Conservation (phyloP, 805 yeast genomes). For the Ogataea pilisensis region DNA sequence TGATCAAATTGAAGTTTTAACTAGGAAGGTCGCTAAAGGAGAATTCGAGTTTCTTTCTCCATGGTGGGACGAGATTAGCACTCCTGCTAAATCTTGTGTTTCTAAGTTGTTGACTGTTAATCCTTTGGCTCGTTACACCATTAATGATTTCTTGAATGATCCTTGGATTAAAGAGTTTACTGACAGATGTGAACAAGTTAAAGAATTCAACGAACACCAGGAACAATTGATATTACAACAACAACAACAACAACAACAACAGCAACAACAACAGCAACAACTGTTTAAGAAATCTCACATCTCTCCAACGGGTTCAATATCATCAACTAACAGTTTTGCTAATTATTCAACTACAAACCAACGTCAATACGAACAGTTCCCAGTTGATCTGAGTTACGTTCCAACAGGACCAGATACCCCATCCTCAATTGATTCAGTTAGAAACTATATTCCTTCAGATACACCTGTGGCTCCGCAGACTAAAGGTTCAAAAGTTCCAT, state of each 20-base stretch:
- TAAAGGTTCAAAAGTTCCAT: neutral
- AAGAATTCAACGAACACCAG: slow-evolving; percentile 16
- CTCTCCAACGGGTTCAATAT: neutral
- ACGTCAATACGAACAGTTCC: slow-evolving; percentile 1
- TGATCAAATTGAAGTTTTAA: slow-evolving; percentile 66
- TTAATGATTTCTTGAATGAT: slow-evolving; percentile 66
- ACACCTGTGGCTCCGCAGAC: neutral
- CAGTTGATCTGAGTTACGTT: neutral
- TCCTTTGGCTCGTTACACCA: slow-evolving; percentile 62
- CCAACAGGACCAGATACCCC: neutral
- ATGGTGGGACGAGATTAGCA: slow-evolving; percentile 85
- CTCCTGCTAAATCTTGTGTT: slow-evolving; percentile 67
- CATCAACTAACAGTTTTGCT: neutral
- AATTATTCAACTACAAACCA: neutral
- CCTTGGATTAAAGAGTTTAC: slow-evolving; percentile 60
- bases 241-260: neutral
- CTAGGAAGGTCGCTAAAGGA: slow-evolving; percentile 77
- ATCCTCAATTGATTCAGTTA: neutral
- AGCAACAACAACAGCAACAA: neutral
- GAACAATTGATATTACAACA: slow-evolving; percentile 13
- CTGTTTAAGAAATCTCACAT: neutral
- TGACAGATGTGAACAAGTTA: slow-evolving; percentile 29
- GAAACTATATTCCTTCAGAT: neutral
- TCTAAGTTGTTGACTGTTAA: slow-evolving; percentile 65
- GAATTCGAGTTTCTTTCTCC: slow-evolving; percentile 73